Base-by-base conservation (phyloP, 108 stramenopile species). In the Cyclotella distinguenda region DNA sequence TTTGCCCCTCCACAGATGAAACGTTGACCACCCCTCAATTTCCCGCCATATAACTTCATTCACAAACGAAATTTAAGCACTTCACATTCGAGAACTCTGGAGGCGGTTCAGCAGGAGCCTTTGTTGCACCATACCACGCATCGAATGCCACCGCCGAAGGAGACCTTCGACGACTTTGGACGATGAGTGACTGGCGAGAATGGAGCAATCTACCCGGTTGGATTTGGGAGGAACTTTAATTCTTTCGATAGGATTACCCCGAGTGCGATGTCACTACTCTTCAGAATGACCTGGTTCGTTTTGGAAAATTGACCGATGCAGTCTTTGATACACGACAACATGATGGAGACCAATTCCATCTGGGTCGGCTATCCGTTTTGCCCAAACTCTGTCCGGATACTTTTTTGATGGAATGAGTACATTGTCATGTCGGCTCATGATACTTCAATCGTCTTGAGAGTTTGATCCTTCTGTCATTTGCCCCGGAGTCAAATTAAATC, bases 381-480 rank as follows among this genome's bases (percentile, higher is more conserved):
- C 90, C 90, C 5, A 80, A 58, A 46, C 39, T 85, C 10, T 92
- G 88, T 19, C 70, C 78, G 22, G 91, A 89, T 42, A 86, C 86
- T 89, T 42, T 58, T 83, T 25, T 66, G 74, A 42, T 86, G 86
- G 85, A 84, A 72, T 70, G 71, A 81, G 27, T 89, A 83, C 45
- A 79, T 88, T 35, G 84, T 83, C 19, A 52, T 32, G 10, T 45
- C 45, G 16, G 68, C 58, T 1, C 30, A 70, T 21, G 38, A 67
- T 36, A 15, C 64, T 7, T 27, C 30, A 9, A 1, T 26, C 25
- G 56, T 40, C 85, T 50, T 64, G 67, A 35, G 59, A 81, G 25
- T 84, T 87, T 12, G 77, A 84, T 15, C 59, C 86, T 13, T 88
- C 90, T 59, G 78, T 82, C 4, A 87, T 93, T 36, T 93, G 92